These are phyloP conservation scores for Neocallimastix lanati DNA, from an alignment of 192 early-diverging fungal genomes.

Conservation along the genomic window DNA sequence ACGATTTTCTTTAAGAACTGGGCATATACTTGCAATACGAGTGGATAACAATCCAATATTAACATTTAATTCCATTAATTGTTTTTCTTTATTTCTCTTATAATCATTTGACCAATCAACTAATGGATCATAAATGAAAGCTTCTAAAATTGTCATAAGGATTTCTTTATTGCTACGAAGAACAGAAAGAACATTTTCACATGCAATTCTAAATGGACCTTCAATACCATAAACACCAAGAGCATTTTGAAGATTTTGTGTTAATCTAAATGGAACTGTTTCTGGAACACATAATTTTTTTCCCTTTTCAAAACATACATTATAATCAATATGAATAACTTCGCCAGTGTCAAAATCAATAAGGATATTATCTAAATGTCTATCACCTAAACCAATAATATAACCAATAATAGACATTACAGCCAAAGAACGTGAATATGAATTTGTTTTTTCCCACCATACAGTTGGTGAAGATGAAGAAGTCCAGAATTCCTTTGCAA, in stretches of 20 bases:
- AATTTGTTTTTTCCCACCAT: constrained; percentile 18
- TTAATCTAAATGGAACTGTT: constrained; percentile 56
- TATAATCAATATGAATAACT: constrained; percentile 57
- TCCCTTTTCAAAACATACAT: constrained; percentile 58
- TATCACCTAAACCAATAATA: constrained; percentile 39
- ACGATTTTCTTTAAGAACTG: constrained; percentile 7
- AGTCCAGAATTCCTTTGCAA: constrained; percentile 47
- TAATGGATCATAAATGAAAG: constrained; percentile 35
- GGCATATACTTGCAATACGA: background rate
- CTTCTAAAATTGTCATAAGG: constrained; percentile 26
- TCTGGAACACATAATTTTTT: constrained; percentile 40
- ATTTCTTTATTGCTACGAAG: constrained; percentile 19
- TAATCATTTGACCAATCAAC: constrained; percentile 23
- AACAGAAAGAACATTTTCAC: constrained; percentile 12
- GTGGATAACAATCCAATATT: constrained; percentile 17
- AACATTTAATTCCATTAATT: constrained; percentile 16
- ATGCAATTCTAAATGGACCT: constrained; percentile 19
- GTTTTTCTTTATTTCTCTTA: constrained; percentile 5
- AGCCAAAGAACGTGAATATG: constrained; percentile 26
- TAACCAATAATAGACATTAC: constrained; percentile 36
- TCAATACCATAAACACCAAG: constrained; percentile 19
- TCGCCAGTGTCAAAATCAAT: constrained; percentile 21
- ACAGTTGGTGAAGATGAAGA: constrained; percentile 11
- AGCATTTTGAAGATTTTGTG: constrained; percentile 6
- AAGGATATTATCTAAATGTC: constrained; percentile 59